Evolutionary conservation across 371 early-diverging fungal genomes (phyloP).

Genomic region (Mortierella sp.): DNA sequence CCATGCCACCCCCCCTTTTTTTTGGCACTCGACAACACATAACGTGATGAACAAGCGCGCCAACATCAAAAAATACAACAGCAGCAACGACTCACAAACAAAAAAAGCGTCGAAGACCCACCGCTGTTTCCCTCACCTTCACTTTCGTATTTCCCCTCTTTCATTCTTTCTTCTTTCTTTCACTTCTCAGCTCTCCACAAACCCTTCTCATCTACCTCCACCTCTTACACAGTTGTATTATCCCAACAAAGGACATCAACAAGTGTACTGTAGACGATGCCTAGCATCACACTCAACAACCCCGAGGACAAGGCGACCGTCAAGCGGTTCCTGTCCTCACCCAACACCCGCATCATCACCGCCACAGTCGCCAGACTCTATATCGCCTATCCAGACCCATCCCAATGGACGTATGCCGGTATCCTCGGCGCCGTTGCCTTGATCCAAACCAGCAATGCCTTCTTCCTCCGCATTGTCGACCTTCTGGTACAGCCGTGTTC

Average conservation of each 20-base stretch:
- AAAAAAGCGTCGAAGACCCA: neutral
- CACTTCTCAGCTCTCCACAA: neutral
- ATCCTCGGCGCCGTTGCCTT: conserved; percentile 87
- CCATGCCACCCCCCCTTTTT: neutral
- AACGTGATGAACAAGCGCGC: neutral
- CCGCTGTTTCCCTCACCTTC: neutral
- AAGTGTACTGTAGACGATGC: conserved; percentile 53
- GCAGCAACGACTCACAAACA: too few relatives aligned
- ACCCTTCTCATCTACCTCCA: neutral
- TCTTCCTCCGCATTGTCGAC: conserved; percentile 84
- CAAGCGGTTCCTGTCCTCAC: conserved; percentile 65
- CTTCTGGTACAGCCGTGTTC: conserved; percentile 66
- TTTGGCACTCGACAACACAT: neutral
- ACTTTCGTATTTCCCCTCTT: neutral
- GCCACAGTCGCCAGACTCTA: conserved; percentile 88
- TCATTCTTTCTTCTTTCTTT: neutral
- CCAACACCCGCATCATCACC: conserved; percentile 77
- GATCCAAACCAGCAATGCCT: conserved; percentile 64
- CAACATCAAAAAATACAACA: neutral
- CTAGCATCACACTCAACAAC: conserved; percentile 64
- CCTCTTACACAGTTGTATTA: neutral
- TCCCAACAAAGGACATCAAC: neutral
- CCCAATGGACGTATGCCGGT: conserved; percentile 79
- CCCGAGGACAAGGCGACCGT: conserved; percentile 72
- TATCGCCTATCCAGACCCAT: conserved; percentile 80